Conservation (phyloP, 352 stramenopile genomes). For the Globisporangium acanthophoron region DNA sequence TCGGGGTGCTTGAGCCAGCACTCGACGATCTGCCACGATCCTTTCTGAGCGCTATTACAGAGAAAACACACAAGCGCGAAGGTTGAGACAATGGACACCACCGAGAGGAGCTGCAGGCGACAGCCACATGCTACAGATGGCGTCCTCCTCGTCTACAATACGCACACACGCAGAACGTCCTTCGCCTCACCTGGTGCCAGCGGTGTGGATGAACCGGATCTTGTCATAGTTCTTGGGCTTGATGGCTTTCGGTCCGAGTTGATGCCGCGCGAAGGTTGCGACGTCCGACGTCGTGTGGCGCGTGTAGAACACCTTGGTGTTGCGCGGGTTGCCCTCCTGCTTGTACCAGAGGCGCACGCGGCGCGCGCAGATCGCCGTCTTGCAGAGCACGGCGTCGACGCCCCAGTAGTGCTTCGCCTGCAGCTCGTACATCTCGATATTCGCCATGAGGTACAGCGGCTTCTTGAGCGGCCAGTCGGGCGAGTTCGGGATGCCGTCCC, state of each 20-base stretch:
- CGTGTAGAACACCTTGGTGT: conserved; percentile 35
- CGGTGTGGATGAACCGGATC: conserved; percentile 37
- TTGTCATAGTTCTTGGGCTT: conserved; percentile 32
- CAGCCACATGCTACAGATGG: too few species aligned
- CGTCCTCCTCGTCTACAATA: too few species aligned
- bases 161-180: too few species aligned
- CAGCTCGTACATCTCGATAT: conserved; percentile 60
- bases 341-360: conserved; percentile 34
- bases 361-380: conserved; percentile 23
- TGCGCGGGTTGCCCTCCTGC: conserved; percentile 47
- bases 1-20: conserved; percentile 43
- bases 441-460: conserved; percentile 41
- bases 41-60: conserved; percentile 23
- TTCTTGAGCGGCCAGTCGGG: conserved; percentile 30
- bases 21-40: conserved; percentile 37
- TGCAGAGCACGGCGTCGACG: conserved; percentile 47
- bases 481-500: conserved; percentile 22
- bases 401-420: conserved; percentile 32
- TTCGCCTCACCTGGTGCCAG: conserved; percentile 7
- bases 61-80: conserved; percentile 7
- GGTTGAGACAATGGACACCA: too few species aligned
- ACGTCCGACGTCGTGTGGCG: conserved; percentile 51
- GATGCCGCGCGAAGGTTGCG: conserved; percentile 19
- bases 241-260: conserved; percentile 15
- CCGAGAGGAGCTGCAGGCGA: conserved; percentile 23